A percentile compares a stretch with the other conserved stretches of the same genome.
Conservation (phyloP, 2,329 filamentous ascomycete genomes). For the Trichoderma aggressivum region DNA sequence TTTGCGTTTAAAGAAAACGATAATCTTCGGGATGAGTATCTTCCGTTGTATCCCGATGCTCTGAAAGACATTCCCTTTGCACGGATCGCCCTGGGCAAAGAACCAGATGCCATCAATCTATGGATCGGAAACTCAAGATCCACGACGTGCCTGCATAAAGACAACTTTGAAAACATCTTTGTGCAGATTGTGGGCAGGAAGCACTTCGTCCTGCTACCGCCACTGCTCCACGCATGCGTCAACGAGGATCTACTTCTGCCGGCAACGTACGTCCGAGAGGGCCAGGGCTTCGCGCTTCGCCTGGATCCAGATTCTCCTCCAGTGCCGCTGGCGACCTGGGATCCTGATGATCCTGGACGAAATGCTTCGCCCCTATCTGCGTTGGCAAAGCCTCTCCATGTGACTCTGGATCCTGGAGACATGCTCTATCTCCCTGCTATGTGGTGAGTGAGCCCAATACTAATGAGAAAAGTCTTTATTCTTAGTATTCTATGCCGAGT, state of each 20-base stretch:
- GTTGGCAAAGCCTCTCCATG: conserved; percentile 58
- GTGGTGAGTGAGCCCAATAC: conserved; percentile 53
- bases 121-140: conserved; percentile 75
- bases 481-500: neutral
- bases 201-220: conserved; percentile 72
- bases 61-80: conserved; percentile 67
- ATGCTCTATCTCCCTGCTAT: conserved; percentile 79
- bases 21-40: conserved; percentile 73
- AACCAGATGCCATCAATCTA: conserved; percentile 74
- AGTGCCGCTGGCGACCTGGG: conserved; percentile 71
- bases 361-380: conserved; percentile 57
- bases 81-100: conserved; percentile 61
- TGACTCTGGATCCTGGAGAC: conserved; percentile 69
- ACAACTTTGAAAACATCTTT: conserved; percentile 84
- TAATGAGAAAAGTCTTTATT: neutral
- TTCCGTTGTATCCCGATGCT: conserved; percentile 58
- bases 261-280: conserved; percentile 54
- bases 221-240: conserved; percentile 65
- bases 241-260: conserved; percentile 57
- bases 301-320: conserved; percentile 34
- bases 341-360: conserved; percentile 57
- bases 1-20: conserved; percentile 61
- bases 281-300: conserved; percentile 29
- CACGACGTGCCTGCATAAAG: conserved; percentile 71
- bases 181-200: conserved; percentile 71